phyloP scores from a whole-genome alignment of 2,329 filamentous ascomycete genomes.

The Aureobasidium sp. region DNA sequence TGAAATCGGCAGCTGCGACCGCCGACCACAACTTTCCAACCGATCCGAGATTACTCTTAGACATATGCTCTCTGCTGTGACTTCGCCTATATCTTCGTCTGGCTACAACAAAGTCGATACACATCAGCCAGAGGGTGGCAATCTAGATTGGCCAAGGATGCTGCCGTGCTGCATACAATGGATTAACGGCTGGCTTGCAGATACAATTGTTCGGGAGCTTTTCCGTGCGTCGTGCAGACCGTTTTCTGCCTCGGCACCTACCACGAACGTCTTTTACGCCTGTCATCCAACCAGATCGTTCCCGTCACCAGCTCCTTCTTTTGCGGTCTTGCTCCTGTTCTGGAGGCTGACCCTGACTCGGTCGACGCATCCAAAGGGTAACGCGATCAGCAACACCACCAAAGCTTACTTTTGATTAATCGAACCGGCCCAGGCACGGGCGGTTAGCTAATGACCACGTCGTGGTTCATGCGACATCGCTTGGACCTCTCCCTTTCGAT shows the following conservation, averaged over 20 bases:
- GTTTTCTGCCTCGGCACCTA: slow-evolving; percentile 8
- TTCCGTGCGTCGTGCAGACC: slow-evolving; percentile 4
- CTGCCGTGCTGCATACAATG: neutral
- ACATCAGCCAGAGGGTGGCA: neutral
- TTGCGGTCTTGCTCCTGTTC: neutral
- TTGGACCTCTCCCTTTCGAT: neutral
- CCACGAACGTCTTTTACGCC: neutral
- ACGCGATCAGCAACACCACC: neutral
- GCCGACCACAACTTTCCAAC: neutral
- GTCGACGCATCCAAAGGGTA: neutral
- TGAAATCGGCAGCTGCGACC: neutral
- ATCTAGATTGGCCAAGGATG: neutral
- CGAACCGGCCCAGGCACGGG: slow-evolving; percentile 1
- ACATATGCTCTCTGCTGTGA: neutral
- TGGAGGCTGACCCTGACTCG: slow-evolving; percentile 1
- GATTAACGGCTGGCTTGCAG: neutral
- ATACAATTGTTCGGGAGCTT: neutral
- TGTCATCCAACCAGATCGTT: neutral
- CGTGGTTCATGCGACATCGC: slow-evolving; percentile 10
- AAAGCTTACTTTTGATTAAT: slow-evolving; percentile 10
- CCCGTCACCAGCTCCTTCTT: neutral
- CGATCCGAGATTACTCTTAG: neutral
- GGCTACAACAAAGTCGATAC: neutral
- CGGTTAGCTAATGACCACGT: neutral
- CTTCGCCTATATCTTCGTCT: neutral